Evolutionary conservation across 768 basidiomycete genomes (phyloP).

Genomic region (Phanerochaete sordida): DNA sequence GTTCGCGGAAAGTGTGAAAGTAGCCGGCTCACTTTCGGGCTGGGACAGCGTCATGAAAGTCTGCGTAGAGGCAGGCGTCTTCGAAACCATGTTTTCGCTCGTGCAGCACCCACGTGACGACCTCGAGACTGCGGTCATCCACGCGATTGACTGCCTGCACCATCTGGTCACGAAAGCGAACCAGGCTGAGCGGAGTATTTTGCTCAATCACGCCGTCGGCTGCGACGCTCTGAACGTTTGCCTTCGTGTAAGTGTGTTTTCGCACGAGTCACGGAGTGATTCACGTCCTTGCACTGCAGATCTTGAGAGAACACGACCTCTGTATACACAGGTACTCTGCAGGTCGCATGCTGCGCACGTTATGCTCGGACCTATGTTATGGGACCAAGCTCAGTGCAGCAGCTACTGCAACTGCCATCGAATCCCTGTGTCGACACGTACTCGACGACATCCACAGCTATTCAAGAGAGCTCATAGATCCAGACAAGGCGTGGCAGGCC

Average conservation of each 20-base stretch:
- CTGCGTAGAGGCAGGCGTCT: background rate
- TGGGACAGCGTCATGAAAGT: background rate
- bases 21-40: background rate
- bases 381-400: background rate
- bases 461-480: conserved; percentile 1
- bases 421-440: background rate
- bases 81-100: background rate
- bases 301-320: background rate
- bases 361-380: background rate
- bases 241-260: background rate
- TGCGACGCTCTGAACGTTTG: background rate
- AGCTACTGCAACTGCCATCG: background rate
- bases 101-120: background rate
- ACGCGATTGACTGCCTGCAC: background rate
- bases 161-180: background rate
- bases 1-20: background rate
- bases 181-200: background rate
- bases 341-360: background rate
- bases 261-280: background rate
- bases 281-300: background rate
- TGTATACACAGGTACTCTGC: background rate
- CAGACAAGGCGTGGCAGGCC: conserved; percentile 2
- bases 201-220: background rate
- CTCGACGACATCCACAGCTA: background rate
- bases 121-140: background rate